These are phyloP conservation scores for Bolboschoenoplectus hybrid DNA, from an alignment of 202 grass and related monocot species.

Conservation along the genomic window DNA sequence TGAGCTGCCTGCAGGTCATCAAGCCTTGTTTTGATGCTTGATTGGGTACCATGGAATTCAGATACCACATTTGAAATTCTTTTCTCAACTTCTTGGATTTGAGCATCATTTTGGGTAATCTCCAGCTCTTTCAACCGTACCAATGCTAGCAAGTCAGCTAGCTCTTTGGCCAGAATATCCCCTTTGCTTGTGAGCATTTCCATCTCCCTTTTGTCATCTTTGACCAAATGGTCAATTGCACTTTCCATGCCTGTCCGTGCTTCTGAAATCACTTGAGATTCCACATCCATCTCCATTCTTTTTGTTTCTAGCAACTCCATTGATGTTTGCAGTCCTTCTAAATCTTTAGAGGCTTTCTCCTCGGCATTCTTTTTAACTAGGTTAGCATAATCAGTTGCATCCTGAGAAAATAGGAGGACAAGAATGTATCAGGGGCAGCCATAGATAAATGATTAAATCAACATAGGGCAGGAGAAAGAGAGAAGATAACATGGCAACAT, in stretches of 20 bases:
- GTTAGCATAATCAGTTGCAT: conserved; percentile 68
- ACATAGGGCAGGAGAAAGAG: not conserved
- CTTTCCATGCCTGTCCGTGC: conserved; percentile 66
- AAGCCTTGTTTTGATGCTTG: conserved; percentile 69
- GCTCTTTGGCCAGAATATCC: conserved; percentile 63
- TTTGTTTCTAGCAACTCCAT: conserved; percentile 79
- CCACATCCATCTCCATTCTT: conserved; percentile 76
- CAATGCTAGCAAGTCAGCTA: conserved; percentile 71
- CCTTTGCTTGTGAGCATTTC: conserved; percentile 62
- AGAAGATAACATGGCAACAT: not conserved
- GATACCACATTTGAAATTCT: conserved; percentile 60
- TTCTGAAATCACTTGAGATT: conserved; percentile 73
- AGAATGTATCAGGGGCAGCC: conserved; percentile 14
- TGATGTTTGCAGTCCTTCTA: conserved; percentile 80
- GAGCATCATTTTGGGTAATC: conserved; percentile 83
- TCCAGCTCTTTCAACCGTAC: conserved; percentile 84
- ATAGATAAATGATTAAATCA: conserved; percentile 7
- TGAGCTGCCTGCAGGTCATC: conserved; percentile 56
- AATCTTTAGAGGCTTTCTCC: conserved; percentile 65
- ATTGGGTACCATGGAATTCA: conserved; percentile 68
- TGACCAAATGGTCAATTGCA: conserved; percentile 70
- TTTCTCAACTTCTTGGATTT: conserved; percentile 72
- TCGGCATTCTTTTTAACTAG: conserved; percentile 57
- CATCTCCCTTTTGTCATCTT: conserved; percentile 74
- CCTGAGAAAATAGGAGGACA: conserved; percentile 54